Base-by-base conservation (phyloP, 192 early-diverging fungal species). In the Coemansia sp. region DNA sequence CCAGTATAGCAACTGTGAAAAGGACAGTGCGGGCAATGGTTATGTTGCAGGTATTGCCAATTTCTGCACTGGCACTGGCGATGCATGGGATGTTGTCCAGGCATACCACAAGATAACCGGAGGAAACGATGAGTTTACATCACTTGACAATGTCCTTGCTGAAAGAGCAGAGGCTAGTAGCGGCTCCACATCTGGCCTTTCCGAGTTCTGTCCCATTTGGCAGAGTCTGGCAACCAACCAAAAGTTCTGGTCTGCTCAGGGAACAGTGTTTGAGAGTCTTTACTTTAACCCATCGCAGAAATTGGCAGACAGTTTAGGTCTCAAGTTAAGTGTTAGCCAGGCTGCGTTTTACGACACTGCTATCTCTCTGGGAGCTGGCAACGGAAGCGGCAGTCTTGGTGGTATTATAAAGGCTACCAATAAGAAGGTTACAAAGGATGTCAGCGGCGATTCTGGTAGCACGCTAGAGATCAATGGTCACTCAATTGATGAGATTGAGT, bases 141-240 rank as follows among this genome's bases (percentile, higher is more conserved):
- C 60, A 17, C 62, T 69, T 28, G 18, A 64, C 42, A 12, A 45
- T 1, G 34, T 42, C 42, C 38, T 33, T 30, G 74, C 38, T 33
- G 7, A 20, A 49, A 66, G 69, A 48, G 34, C 63, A 0, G 32
- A 70, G 2, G 3, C 8, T 8, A n/a, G 14, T 4, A 66, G 48
- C 60, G 64, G 58, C n/a, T 64, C 76, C 1, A 66, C 64, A 0
- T 12, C 31, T 22, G 84, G 80, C 1, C 55, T 83, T 30, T 60
- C 70, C 17, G 71, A 68, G n/a, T 83, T 65, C 59, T 85, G 81
- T 59, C 40, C 64, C 25, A 71, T 70, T 2, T 85, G 84, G 84
- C 48, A 66, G 63, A 64, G 34, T 3, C 71, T 69, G 1, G 56
- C 68, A 7, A 29, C 18, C 31, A 77, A 73, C 56, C 52, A 62